Evolutionary conservation across 345 rosid species (phyloP).

Genomic region (Eucalyptus victrix): DNA sequence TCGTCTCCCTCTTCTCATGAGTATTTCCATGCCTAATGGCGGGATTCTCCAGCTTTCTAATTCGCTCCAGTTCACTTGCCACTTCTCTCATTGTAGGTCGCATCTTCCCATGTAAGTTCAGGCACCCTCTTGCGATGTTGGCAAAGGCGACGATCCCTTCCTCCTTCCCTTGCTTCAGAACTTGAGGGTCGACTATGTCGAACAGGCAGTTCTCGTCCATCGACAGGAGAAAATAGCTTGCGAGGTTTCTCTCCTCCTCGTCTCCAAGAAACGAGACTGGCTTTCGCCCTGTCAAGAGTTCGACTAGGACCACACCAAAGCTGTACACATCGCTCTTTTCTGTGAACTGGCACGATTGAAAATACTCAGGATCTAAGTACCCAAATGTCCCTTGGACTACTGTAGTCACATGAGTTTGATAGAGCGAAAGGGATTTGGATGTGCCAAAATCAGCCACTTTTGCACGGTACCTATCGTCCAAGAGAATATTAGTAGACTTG

Average conservation of each 20-base stretch:
- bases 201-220: background rate
- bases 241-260: background rate
- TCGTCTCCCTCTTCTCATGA: background rate
- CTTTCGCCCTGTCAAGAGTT: background rate
- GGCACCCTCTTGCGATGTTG: background rate
- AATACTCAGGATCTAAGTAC: conserved; percentile 5
- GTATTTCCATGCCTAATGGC: background rate
- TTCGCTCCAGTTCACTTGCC: background rate
- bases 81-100: conserved; percentile 6
- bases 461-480: background rate
- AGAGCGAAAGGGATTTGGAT: background rate
- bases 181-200: background rate
- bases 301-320: conserved; percentile 3
- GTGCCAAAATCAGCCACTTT: conserved; percentile 9
- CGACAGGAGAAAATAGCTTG: background rate
- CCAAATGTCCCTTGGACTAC: conserved; percentile 11
- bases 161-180: background rate
- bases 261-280: background rate
- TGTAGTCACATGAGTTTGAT: conserved; percentile 6
- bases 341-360: background rate
- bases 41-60: background rate
- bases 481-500: background rate
- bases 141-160: background rate
- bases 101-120: background rate
- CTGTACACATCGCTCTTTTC: conserved; percentile 8